phyloP scores from a whole-genome alignment of 805 yeast genomes.

The Suhomyces tanzawaensis region DNA sequence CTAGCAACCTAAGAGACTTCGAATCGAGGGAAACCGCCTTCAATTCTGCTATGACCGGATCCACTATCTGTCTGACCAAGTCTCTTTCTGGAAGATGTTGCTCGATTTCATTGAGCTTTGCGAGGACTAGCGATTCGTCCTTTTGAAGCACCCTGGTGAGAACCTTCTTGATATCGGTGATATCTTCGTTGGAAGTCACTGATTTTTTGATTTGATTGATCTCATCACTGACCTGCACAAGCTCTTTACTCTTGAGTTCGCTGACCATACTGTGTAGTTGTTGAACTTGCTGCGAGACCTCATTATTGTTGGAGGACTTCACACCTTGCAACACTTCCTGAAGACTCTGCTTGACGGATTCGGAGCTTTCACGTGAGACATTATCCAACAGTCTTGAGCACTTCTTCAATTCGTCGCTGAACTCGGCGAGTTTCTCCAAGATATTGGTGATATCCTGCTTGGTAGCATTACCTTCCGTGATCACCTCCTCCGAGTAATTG shows the following conservation, averaged over 20 bases:
- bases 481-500: constrained; percentile 33
- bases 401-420: constrained; percentile 4
- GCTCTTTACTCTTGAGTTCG: not conserved
- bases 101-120: constrained; percentile 1
- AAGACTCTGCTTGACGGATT: not conserved
- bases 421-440: constrained; percentile 16
- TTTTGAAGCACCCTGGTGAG: not conserved
- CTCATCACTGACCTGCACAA: not conserved
- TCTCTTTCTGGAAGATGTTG: constrained; percentile 13
- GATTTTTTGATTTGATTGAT: not conserved
- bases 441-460: constrained; percentile 28
- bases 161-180: not conserved
- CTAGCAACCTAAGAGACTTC: constrained; percentile 15
- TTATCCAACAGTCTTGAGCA: not conserved
- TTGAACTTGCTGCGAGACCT: not conserved
- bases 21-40: constrained; percentile 23
- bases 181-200: not conserved
- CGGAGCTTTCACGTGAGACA: not conserved
- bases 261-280: not conserved
- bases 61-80: constrained; percentile 17
- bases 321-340: not conserved
- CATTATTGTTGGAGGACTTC: not conserved
- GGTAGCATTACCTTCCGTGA: constrained; percentile 36
- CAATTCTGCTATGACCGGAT: constrained; percentile 26
- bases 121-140: not conserved